Percentiles rank a stretch among this genome's conserved stretches.
Conservation (phyloP, 2,329 filamentous ascomycete genomes). For the Orbilia quercus region DNA sequence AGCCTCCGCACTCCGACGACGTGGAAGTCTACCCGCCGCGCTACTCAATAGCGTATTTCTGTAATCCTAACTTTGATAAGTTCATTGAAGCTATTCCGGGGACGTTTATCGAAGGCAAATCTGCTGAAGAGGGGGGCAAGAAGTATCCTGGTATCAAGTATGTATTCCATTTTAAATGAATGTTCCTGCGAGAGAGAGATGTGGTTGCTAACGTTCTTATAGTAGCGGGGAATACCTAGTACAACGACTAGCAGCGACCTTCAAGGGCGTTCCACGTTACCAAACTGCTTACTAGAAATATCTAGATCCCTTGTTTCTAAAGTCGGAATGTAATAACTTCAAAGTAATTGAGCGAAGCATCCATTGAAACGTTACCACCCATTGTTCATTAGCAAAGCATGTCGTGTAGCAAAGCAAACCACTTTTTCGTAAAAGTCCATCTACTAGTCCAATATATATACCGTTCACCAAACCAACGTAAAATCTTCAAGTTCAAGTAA, state of each 20-base stretch:
- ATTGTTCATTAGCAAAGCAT: background rate
- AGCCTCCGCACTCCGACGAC: slow-evolving; percentile 73
- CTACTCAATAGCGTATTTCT: slow-evolving; percentile 93
- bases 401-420: slow-evolving; percentile 1
- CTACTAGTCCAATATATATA: no score
- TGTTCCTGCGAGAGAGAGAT: background rate
- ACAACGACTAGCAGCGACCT: slow-evolving; percentile 78
- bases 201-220: slow-evolving; percentile 11
- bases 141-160: slow-evolving; percentile 80
- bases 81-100: slow-evolving; percentile 83
- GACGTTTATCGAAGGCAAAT: slow-evolving; percentile 69
- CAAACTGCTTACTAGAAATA: slow-evolving; percentile 33
- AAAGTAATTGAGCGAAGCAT: slow-evolving; percentile 19
- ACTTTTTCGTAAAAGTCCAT: background rate
- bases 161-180: background rate
- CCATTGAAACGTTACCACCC: background rate
- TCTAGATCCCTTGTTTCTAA: background rate
- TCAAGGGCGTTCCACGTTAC: slow-evolving; percentile 46
- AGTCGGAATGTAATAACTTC: background rate
- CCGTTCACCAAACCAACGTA: slow-evolving; percentile 37
- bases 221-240: slow-evolving; percentile 81
- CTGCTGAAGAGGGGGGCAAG: slow-evolving; percentile 71
- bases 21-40: slow-evolving; percentile 74
- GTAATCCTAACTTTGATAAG: slow-evolving; percentile 82
- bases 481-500: slow-evolving; percentile 53